Evolutionary conservation across 2,329 filamentous ascomycete species (phyloP).

Genomic region (Cytospora leucostoma): DNA sequence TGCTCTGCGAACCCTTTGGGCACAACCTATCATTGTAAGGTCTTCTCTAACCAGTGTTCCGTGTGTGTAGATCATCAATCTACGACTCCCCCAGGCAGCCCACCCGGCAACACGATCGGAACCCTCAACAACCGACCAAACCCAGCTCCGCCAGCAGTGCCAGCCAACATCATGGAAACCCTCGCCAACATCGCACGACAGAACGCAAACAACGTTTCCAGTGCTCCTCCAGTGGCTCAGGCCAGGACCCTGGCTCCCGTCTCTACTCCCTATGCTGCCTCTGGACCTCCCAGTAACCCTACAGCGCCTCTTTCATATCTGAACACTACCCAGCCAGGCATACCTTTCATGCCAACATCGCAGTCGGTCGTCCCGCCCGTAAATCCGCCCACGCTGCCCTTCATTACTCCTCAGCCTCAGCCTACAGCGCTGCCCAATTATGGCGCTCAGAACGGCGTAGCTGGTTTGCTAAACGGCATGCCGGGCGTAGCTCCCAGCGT

Average conservation of each 20-base stretch:
- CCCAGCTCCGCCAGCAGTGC: slow-evolving; percentile 45
- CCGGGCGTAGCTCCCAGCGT: slow-evolving; percentile 39
- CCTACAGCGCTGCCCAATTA: slow-evolving; percentile 36
- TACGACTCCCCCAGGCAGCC: slow-evolving; percentile 70
- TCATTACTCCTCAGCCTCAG: slow-evolving; percentile 38
- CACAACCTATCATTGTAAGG: slow-evolving; percentile 8
- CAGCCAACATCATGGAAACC: slow-evolving; percentile 69
- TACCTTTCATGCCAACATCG: slow-evolving; percentile 39
- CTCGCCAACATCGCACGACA: slow-evolving; percentile 80
- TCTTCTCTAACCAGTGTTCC: slow-evolving; percentile 43
- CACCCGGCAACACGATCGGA: slow-evolving; percentile 49
- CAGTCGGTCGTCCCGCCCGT: slow-evolving; percentile 57
- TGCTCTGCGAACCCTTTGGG: slow-evolving; percentile 9
- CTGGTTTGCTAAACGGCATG: slow-evolving; percentile 43
- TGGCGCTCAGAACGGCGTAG: slow-evolving; percentile 33
- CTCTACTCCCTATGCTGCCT: slow-evolving; percentile 35
- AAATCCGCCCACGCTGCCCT: slow-evolving; percentile 51
- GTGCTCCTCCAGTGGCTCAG: slow-evolving; percentile 35
- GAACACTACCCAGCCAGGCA: slow-evolving; percentile 30
- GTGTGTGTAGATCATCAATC: slow-evolving; percentile 59
- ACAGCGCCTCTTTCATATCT: slow-evolving; percentile 30
- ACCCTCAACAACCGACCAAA: slow-evolving; percentile 40
- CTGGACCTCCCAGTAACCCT: slow-evolving; percentile 33
- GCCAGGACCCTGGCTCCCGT: slow-evolving; percentile 36
- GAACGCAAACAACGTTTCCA: slow-evolving; percentile 56